Base-by-base conservation (phyloP, 2,329 filamentous ascomycete genomes). In the Colletotrichum filicis region DNA sequence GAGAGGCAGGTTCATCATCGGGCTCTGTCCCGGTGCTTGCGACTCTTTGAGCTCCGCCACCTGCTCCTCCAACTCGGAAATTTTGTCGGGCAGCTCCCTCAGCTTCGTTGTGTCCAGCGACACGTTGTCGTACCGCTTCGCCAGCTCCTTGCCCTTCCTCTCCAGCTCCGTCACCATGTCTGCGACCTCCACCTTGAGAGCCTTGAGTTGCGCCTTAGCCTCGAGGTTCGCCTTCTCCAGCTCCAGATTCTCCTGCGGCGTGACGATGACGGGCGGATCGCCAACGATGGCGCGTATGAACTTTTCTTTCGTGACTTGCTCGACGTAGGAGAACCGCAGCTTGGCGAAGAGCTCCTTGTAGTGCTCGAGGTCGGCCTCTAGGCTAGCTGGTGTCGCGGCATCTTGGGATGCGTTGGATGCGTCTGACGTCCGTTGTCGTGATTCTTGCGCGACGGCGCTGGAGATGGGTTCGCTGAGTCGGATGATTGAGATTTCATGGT, bases 241-340 rank as follows among this genome's bases (percentile, higher is more conserved):
- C 70, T 92, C 91, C 60, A 92, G 85, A 80, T 98, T 98, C 79
- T 98, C 95, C 77, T 92, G 89, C 56, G 92, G 90, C 53, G 92
- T 92, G 71, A 97, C 94, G 58, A 98, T 93, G 19, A 95, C 88
- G 0, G 96, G 97, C 61, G 95, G 95, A 75, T 98, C 94, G 75
- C 94, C 95, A 19, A 97, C 95, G 77, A 98, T 97, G 75, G 94
- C 92, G 76, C 95, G 94, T 67, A 99, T 92, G 82, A 98, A 98
- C 79, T 98, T 97, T 82, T 99, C 97, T 84, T 98, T 99, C 57
- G 96, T 98, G 75, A 98, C 95, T 86, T 98, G 97, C 84, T 99
- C 97, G 77, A 98, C 93, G 83, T 98, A 98, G 76, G 94, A 97
- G 86, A 98, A 98, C 77, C 96, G 94, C 52, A 98, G 89, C 85